Base-by-base conservation (phyloP, 73 alveolate genomes). In the Effrenium voratum region DNA sequence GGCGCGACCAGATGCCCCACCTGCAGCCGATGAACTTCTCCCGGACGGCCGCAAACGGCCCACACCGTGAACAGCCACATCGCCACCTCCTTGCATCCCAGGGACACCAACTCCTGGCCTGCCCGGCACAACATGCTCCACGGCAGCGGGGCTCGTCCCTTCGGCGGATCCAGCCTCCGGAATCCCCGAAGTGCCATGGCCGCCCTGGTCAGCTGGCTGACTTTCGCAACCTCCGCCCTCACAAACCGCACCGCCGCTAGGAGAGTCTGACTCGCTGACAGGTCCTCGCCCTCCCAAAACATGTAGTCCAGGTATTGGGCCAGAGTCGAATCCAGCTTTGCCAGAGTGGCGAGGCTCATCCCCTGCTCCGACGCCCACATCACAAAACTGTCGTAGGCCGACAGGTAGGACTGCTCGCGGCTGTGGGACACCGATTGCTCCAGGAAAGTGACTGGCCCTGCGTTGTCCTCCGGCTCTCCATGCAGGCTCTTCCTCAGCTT, bases 241-340 rank as follows among this genome's bases (percentile, higher is more conserved):
- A 15, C n/a, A 10, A 49, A 82, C 52, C 19, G 10, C 55, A 36
- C 77, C 5, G 93, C 93, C 24, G 93, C 93, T 41, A 82, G 2
- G 72, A 82, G 40, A 3, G 93, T 82, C 76, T 16, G 8, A 4
- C 41, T 76, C 36, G 46, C 93, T n/a, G 93, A 73, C 76, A 50
- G 22, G 93, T 82, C 93, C 40, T 49, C 52, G n/a, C 93, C 93
- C 28, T 82, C 93, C 76, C 46, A 82, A 30, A 82, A 82, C 93
- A 82, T 82, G 40, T 82, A 15, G 75, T 50, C 49, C 45, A 82
- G 49, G 55, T 38, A 49, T 43, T 49, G 30, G 38, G 50, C 13
- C 93, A 82, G 47, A 1, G 76, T 47, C 0, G 6, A 4, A 36
- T 82, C 93, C n/a, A 82, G 36, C 28, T 77, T 43, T 26, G 1